Percentiles rank a stretch among this genome's conserved stretches.
These are phyloP conservation scores for Tuber microsphaerosporum DNA, from an alignment of 495 filamentous ascomycete genomes.

Conservation along the genomic window DNA sequence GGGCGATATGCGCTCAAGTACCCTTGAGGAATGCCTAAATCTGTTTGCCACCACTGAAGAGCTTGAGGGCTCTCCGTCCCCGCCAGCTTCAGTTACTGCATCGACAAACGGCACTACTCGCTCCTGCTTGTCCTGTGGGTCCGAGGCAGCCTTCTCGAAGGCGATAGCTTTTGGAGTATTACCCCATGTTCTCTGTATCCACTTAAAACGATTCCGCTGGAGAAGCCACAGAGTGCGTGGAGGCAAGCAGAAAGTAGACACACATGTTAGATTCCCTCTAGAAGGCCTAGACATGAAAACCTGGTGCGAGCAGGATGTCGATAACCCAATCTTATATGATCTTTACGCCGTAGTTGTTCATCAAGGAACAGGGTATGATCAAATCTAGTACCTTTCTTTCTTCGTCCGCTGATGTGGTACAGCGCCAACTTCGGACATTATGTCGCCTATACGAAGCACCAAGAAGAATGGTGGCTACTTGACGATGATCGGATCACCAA, in stretches of 20 bases:
- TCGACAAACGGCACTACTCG: conserved; percentile 27
- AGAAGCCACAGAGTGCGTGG: conserved; percentile 25
- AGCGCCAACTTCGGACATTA: conserved; percentile 40
- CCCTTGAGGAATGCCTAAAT: conserved; percentile 38
- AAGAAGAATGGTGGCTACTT: conserved; percentile 38
- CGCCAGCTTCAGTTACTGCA: conserved; percentile 22
- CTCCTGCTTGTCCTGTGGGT: conserved; percentile 37
- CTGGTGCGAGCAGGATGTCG: conserved; percentile 24
- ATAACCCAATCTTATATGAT: conserved; percentile 25
- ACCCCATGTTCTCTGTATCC: conserved; percentile 35
- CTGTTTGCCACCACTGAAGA: conserved; percentile 39
- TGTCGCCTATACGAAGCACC: conserved; percentile 34
- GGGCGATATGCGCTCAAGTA: conserved; percentile 6
- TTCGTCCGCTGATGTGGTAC: conserved; percentile 16
- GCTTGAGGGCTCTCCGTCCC: conserved; percentile 34
- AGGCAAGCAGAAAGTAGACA: conserved; percentile 37
- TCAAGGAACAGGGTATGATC: conserved; percentile 32
- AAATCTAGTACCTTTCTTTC: not conserved
- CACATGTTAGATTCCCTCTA: conserved; percentile 35
- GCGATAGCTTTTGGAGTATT: conserved; percentile 36
- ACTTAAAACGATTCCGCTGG: conserved; percentile 38
- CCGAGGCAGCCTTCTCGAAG: conserved; percentile 36
- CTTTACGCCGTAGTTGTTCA: conserved; percentile 39
- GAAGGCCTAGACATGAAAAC: conserved; percentile 35
- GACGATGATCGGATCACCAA: conserved; percentile 35